Base-by-base conservation (phyloP, 176 grass and related monocot genomes). In the Microstegium vimineum region DNA sequence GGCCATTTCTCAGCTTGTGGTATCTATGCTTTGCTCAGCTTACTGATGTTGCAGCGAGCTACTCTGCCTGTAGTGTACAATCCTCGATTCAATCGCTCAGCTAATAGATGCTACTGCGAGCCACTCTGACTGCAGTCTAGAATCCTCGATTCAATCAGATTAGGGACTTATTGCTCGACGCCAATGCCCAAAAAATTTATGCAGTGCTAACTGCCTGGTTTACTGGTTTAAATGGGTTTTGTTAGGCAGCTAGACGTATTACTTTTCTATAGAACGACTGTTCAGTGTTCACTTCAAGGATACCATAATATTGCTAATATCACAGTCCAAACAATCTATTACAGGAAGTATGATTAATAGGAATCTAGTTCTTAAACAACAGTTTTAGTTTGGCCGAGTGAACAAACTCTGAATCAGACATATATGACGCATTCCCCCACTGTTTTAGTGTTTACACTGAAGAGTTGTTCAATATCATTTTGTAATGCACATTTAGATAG, bases 91-190 rank as follows among this genome's bases (percentile, higher is more conserved):
- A 18, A 7, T 51, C 1, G 47, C 47, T 51, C 47, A 63, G 23
- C 36, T 36, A 32, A 41, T 15, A 33, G 14, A 14, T 76, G 28
- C 68, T 49, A 30, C 35, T 36, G 25, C 34, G 15, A 78, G 28
- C 22, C 28, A 35, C 71, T 43, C 25, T 41, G 15, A 5, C 8
- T 3, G 2, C 43, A 76, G 30, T 9, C 32, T 84, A 84, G 18
- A 81, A 76, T 60, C 52, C 33, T 81, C 6, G 49, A 70, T 64
- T 64, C 20, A 31, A 45, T 70, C 20, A 4, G 64, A 76, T 76
- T 71, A 65, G 77, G 30, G 49, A 11, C 63, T 9, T 69, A 56
- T 35, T n/a, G 35, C 0, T 26, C 83, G 6, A 22, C 30, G 36
- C 5, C 28, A 47, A 63, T 67, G 33, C 16, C 32, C 52, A 77